phyloP scores from a whole-genome alignment of 139 green algal species.

The Pleodorina starrii region DNA sequence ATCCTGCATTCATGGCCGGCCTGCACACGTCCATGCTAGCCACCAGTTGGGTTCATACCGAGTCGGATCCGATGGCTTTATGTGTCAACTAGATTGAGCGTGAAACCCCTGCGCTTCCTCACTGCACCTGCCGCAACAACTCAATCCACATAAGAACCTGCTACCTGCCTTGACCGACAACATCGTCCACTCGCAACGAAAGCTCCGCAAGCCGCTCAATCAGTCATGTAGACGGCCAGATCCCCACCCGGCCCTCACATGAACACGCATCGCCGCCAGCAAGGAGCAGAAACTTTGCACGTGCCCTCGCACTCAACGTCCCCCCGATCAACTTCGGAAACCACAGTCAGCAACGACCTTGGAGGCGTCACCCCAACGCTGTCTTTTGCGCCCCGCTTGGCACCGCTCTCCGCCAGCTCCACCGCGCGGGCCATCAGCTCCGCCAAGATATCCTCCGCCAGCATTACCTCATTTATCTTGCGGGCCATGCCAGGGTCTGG shows the following conservation, averaged over 20 bases:
- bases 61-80: too few relatives aligned
- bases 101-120: not conserved
- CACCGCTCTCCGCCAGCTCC: not conserved
- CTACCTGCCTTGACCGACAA: not conserved
- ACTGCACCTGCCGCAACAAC: not conserved
- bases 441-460: constrained; percentile 17
- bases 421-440: not conserved
- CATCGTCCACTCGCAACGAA: not conserved
- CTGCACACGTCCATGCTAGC: too few relatives aligned
- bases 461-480: not conserved
- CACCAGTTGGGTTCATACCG: too few relatives aligned
- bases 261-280: not conserved
- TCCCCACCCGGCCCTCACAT: not conserved
- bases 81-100: too few relatives aligned
- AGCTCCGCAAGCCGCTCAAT: not conserved
- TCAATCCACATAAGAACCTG: not conserved
- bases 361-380: not conserved
- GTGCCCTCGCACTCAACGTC: not conserved
- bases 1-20: too few relatives aligned
- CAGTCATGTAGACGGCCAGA: not conserved
- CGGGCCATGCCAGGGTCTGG: not conserved
- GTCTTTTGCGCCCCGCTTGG: not conserved
- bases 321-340: not conserved
- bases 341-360: not conserved
- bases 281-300: not conserved